These are phyloP conservation scores for Hygrocybe punicea DNA, from an alignment of 768 basidiomycete genomes.

Conservation along the genomic window DNA sequence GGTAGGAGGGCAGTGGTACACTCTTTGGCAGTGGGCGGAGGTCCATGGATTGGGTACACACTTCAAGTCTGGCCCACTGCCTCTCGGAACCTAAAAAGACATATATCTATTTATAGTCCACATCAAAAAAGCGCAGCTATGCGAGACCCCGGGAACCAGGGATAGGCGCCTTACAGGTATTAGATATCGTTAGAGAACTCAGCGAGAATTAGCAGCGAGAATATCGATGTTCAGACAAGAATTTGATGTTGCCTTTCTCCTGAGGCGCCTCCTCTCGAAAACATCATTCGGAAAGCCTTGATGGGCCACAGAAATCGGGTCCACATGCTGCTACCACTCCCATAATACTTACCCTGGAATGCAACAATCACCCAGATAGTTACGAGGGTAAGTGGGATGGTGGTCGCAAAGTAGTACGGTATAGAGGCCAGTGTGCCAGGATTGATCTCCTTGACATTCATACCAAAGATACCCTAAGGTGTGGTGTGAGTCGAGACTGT, in stretches of 20 bases:
- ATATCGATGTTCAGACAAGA: background rate
- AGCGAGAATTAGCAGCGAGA: background rate
- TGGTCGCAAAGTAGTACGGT: slow-evolving; percentile 39
- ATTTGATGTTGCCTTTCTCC: background rate
- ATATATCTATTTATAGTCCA: too few relatives aligned
- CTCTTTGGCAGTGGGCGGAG: background rate
- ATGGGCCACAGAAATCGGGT: slow-evolving; percentile 8
- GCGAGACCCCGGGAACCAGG: too few relatives aligned
- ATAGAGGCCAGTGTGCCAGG: slow-evolving; percentile 38
- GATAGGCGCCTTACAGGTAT: too few relatives aligned
- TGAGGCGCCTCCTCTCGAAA: background rate
- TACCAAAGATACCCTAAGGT: slow-evolving; percentile 36
- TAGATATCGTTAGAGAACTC: too few relatives aligned
- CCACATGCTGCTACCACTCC: background rate
- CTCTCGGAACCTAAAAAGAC: too few relatives aligned
- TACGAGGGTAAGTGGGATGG: slow-evolving; percentile 46
- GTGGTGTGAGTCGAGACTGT: background rate
- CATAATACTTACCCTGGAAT: slow-evolving; percentile 42
- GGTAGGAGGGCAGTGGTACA: slow-evolving; percentile 9
- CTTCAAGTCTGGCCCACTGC: background rate
- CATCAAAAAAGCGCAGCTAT: too few relatives aligned
- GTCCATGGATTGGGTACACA: background rate
- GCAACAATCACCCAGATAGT: slow-evolving; percentile 57
- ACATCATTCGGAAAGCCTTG: background rate
- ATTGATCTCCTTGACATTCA: slow-evolving; percentile 31